Base-by-base conservation (phyloP, 2,329 filamentous ascomycete genomes). In the Stachybotrys echinatus region DNA sequence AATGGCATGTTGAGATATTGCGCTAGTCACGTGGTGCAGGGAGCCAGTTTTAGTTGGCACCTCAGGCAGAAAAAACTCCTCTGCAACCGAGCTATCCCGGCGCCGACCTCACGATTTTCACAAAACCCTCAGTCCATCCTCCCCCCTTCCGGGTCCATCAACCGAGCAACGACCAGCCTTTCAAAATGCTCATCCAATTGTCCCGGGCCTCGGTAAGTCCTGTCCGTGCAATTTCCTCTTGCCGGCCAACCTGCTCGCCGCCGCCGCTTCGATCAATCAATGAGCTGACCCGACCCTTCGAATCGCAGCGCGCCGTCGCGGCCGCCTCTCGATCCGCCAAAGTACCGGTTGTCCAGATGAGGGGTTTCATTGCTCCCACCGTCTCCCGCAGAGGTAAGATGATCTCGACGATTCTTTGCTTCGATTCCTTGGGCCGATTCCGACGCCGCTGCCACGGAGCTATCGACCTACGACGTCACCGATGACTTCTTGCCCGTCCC, bases 361-460 rank as follows among this genome's bases (percentile, higher is more conserved):
- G 80, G 65, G 72, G 72, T 63, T 83, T 83, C 67, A 80, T 83
- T 62, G 78, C 75, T 62, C 80, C 80, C 55, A 83, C 80, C 48
- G 74, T 81, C 60, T 79, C 79, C 56, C 75, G 80, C 67, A 75
- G 79, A 78, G 80, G 80, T 84, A 77, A 70, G 80, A 45, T 40
- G 45, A 51, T 8, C 39, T 20, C 12, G 4, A 20, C 19, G 4
- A 21, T 22, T 22, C 8, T 23, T 23, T 22, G 27, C 2, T 3
- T 34, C 27, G 27, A 34, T 34, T 47, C 37, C 31, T 21, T 22
- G 47, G 43, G 48, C 38, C 27, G 40, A 38, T 18, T 23, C 17
- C 31, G 37, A 39, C 39, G 43, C 38, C 38, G 6, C 48, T 51
- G 43, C n/a, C 21, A 45, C 27, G 10, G 27, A 34, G 27, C 27